These are phyloP conservation scores for Volvariella volvacea DNA, from an alignment of 1,284 basidiomycete species.

Conservation along the genomic window DNA sequence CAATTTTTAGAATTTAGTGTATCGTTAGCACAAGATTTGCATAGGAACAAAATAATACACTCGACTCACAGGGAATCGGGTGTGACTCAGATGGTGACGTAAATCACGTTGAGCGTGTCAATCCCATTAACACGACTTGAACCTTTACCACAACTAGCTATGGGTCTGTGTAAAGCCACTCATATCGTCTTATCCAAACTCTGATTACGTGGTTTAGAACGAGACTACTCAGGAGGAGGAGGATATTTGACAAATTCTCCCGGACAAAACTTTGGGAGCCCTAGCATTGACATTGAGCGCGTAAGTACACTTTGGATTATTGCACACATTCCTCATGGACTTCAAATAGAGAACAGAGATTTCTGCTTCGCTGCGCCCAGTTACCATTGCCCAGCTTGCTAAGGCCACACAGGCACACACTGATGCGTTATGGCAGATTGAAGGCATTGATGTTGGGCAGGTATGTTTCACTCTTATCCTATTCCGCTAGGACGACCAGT, in stretches of 20 bases:
- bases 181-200: slow-evolving; percentile 1
- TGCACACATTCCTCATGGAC: not conserved
- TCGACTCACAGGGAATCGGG: slow-evolving; percentile 1
- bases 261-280: slow-evolving; percentile 34
- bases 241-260: slow-evolving; percentile 33
- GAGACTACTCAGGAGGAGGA: slow-evolving; percentile 25
- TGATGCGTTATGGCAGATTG: slow-evolving; percentile 86
- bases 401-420: slow-evolving; percentile 78
- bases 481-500: no score
- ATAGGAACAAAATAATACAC: slow-evolving; percentile 7
- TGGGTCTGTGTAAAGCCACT: slow-evolving; percentile 26
- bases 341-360: slow-evolving; percentile 38
- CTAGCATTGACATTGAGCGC: slow-evolving; percentile 19
- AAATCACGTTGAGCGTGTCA: slow-evolving; percentile 5
- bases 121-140: not conserved
- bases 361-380: slow-evolving; percentile 72
- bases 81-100: not conserved
- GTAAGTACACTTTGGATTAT: slow-evolving; percentile 14
- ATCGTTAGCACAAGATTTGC: slow-evolving; percentile 1
- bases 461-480: slow-evolving; percentile 32
- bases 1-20: slow-evolving; percentile 1
- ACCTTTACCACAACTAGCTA: slow-evolving; percentile 8
- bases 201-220: slow-evolving; percentile 10
- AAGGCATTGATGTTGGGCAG: slow-evolving; percentile 77
- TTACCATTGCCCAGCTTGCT: slow-evolving; percentile 79